These are phyloP conservation scores for Leishmania gerbilli DNA, from an alignment of 208 protist species.

Conservation along the genomic window DNA sequence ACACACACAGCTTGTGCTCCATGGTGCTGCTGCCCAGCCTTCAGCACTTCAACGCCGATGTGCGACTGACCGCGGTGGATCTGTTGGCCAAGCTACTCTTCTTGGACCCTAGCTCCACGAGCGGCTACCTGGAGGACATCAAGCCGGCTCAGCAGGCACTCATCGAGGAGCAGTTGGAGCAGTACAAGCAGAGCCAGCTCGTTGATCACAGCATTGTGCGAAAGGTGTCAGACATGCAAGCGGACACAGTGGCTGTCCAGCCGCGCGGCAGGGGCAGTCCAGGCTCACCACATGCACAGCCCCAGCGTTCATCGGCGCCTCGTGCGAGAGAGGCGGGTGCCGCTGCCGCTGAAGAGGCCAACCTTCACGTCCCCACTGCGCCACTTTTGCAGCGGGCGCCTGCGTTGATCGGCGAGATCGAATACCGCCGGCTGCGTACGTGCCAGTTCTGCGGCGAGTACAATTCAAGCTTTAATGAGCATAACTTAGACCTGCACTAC, in stretches of 20 bases:
- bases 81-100: conserved; percentile 74
- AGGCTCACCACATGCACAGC: conserved; percentile 1
- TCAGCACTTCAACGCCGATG: conserved; percentile 76
- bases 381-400: conserved; percentile 8
- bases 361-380: neutral
- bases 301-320: conserved; percentile 1
- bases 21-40: conserved; percentile 68
- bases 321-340: neutral
- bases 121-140: conserved; percentile 45
- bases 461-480: conserved; percentile 68
- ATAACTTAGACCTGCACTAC: conserved; percentile 86
- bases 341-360: conserved; percentile 2
- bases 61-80: conserved; percentile 69
- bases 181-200: conserved; percentile 26
- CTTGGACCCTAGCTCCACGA: conserved; percentile 31
- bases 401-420: conserved; percentile 25
- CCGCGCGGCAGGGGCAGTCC: conserved; percentile 8
- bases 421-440: conserved; percentile 40
- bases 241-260: conserved; percentile 20
- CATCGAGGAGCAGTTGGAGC: conserved; percentile 71
- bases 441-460: conserved; percentile 91
- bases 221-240: conserved; percentile 16
- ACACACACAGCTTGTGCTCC: conserved; percentile 48
- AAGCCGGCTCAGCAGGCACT: conserved; percentile 78
- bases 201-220: neutral